These are phyloP conservation scores for Eucalyptus tenuipes DNA, from an alignment of 345 rosid genomes.

Conservation along the genomic window DNA sequence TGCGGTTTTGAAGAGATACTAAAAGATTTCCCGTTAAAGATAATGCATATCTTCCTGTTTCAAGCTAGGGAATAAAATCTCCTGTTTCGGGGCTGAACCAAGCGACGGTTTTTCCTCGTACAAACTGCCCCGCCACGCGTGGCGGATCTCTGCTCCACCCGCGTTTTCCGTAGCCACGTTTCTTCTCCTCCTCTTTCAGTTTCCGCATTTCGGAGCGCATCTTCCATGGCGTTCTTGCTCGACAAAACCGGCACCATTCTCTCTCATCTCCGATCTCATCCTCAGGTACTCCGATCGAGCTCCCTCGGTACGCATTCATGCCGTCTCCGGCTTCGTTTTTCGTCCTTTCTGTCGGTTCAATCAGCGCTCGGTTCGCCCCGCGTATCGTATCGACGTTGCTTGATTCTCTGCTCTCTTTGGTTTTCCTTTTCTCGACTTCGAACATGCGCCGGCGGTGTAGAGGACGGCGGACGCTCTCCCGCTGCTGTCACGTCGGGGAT, in stretches of 20 bases:
- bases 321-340: neutral
- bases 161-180: neutral
- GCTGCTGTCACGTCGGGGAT: conserved; percentile 34
- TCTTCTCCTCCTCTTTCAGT: neutral
- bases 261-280: neutral
- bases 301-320: neutral
- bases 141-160: neutral
- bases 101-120: neutral
- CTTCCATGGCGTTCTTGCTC: neutral
- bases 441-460: neutral
- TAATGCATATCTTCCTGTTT: neutral
- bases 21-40: no score
- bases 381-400: neutral
- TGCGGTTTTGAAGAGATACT: no score
- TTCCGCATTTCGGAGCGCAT: neutral
- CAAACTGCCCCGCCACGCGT: neutral
- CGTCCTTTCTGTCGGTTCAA: neutral
- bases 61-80: neutral
- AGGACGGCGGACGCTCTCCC: conserved; percentile 21
- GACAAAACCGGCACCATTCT: neutral
- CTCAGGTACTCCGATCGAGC: neutral
- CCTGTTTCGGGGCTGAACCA: neutral
- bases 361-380: neutral
- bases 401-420: neutral
- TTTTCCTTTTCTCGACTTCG: neutral